A percentile compares a stretch with the other conserved stretches of the same genome.
phyloP scores from a whole-genome alignment of 345 rosid species.

The Eucalyptus coolabah region DNA sequence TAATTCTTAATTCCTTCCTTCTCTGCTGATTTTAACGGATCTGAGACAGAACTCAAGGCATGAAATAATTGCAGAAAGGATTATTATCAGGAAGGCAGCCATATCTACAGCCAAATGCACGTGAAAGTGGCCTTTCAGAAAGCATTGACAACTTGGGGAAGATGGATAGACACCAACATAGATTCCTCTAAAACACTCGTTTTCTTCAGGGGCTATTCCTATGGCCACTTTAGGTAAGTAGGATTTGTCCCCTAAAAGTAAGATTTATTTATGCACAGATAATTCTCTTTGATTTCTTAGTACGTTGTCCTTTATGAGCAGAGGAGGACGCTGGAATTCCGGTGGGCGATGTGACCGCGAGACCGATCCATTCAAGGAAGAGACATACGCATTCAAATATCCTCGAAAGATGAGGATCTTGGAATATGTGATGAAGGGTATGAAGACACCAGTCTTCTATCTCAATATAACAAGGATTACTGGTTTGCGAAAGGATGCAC shows the following conservation, averaged over 20 bases:
- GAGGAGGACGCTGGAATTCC: constrained; percentile 39
- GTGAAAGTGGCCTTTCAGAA: constrained; percentile 20
- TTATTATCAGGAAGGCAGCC: constrained; percentile 36
- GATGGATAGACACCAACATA: constrained; percentile 27
- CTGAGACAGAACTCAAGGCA: neutral
- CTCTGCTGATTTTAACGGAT: neutral
- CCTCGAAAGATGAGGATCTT: constrained; percentile 21
- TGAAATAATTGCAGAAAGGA: constrained; percentile 9
- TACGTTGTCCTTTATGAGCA: neutral
- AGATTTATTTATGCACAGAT: neutral
- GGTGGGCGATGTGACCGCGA: constrained; percentile 33
- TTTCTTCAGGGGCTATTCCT: constrained; percentile 30
- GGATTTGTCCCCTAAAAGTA: neutral
- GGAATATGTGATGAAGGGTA: constrained; percentile 11
- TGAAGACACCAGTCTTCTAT: constrained; percentile 18
- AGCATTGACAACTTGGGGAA: constrained; percentile 34
- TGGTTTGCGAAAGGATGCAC: constrained; percentile 26
- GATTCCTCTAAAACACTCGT: constrained; percentile 20
- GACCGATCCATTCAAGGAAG: constrained; percentile 10
- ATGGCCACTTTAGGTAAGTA: constrained; percentile 24
- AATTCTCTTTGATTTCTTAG: neutral
- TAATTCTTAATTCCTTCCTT: neutral
- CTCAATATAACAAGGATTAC: constrained; percentile 31
- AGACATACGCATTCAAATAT: constrained; percentile 2
- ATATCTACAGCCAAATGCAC: constrained; percentile 8